These are phyloP conservation scores for Lachnellula arida DNA, from an alignment of 2,329 filamentous ascomycete species.

Conservation along the genomic window DNA sequence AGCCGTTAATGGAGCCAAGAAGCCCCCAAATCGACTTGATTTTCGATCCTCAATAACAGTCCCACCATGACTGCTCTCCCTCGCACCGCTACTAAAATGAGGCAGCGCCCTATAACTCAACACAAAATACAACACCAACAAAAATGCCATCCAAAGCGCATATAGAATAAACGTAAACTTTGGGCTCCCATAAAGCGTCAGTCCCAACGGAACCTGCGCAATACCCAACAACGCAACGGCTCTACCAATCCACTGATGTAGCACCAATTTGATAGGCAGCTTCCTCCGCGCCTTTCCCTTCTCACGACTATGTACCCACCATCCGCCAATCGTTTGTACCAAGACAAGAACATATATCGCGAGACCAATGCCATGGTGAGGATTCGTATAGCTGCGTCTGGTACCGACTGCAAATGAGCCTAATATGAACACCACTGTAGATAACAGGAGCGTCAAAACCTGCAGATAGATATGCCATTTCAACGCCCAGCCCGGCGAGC, in stretches of 20 bases:
- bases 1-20: slow-evolving; percentile 50
- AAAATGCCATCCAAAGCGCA: slow-evolving; percentile 67
- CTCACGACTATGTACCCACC: slow-evolving; percentile 45
- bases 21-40: slow-evolving; percentile 41
- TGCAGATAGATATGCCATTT: slow-evolving; percentile 72
- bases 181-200: slow-evolving; percentile 90
- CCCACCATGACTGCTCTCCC: slow-evolving; percentile 31
- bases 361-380: slow-evolving; percentile 79
- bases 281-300: slow-evolving; percentile 43
- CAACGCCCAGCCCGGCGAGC: slow-evolving; percentile 56
- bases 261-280: slow-evolving; percentile 26
- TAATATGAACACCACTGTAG: slow-evolving; percentile 67
- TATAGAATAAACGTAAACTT: slow-evolving; percentile 81
- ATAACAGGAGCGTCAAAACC: slow-evolving; percentile 60
- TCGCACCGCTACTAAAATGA: slow-evolving; percentile 37
- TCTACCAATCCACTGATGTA: slow-evolving; percentile 87
- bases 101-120: slow-evolving; percentile 65
- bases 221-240: slow-evolving; percentile 76
- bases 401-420: slow-evolving; percentile 77
- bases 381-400: slow-evolving; percentile 67
- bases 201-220: slow-evolving; percentile 79
- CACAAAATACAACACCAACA: slow-evolving; percentile 74
- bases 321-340: slow-evolving; percentile 66
- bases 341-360: slow-evolving; percentile 71
- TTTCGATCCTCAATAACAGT: slow-evolving; percentile 45